A percentile compares a stretch with the other conserved stretches of the same genome.
Conservation (phyloP, 495 filamentous ascomycete genomes). For the Peziza echinospora region DNA sequence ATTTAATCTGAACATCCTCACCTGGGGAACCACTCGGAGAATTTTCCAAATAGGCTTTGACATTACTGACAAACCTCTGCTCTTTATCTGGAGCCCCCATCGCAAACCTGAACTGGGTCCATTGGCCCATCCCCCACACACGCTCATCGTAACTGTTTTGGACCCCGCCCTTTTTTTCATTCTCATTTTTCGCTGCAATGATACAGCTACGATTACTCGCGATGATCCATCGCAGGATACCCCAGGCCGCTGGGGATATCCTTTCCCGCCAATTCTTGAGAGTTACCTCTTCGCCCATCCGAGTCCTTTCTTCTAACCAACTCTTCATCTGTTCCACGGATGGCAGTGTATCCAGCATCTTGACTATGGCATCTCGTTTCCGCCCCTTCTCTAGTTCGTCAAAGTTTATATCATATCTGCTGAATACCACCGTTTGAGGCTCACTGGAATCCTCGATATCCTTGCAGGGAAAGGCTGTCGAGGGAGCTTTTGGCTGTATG, state of each 20-base stretch:
- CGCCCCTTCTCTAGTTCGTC: constrained; percentile 25
- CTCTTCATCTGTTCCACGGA: constrained; percentile 37
- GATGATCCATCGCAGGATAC: constrained; percentile 69
- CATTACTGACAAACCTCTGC: constrained; percentile 45
- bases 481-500: no score
- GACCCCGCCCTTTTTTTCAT: constrained; percentile 17
- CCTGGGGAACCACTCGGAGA: no score
- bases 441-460: no score
- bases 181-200: constrained; percentile 36
- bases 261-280: constrained; percentile 39
- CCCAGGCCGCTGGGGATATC: constrained; percentile 43
- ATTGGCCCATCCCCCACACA: constrained; percentile 42
- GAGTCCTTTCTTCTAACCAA: constrained; percentile 29
- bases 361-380: constrained; percentile 35
- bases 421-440: no score
- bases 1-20: background rate
- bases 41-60: no score
- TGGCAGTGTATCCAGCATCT: constrained; percentile 47
- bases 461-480: no score
- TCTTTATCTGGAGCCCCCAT: constrained; percentile 88
- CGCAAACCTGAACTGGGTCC: constrained; percentile 65
- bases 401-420: no score
- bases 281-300: constrained; percentile 19
- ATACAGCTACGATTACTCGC: constrained; percentile 81
- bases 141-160: constrained; percentile 19